Evolutionary conservation across 352 stramenopile species (phyloP), one percentile per base, ranked within the genome.

Genomic region (Pythium aquatile): DNA sequence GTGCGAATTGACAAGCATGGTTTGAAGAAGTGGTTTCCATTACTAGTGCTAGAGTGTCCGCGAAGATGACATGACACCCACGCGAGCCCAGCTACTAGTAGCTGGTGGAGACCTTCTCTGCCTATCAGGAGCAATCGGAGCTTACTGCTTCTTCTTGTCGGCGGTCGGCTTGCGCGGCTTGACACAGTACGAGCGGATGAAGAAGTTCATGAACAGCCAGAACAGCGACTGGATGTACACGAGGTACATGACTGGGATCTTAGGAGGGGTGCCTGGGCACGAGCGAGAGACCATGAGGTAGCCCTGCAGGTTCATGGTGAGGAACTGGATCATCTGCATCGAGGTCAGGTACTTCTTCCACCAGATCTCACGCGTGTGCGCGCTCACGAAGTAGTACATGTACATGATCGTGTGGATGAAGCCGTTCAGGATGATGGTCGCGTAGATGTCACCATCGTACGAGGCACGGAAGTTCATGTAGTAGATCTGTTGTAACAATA

Each of bases 351-450:
- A 95, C 42, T 89, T 96, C 70, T 98, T 98, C 94, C 94, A 98
- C 92, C 92, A 98, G 72, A 98, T 98, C 58, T 95, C 75, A 68
- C 94, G 96, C 57, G 92, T 98, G 79, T 98, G 91, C 69, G 97
- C 89, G 74, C 85, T 95, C 28, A 98, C 93, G 58, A 98, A 98
- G 88, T 98, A 99, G 77, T 98, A 98, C 20, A 81, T 97, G 88
- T 98, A 99, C 94, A 98, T 98, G 70, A 98, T 89, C 30, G 91
- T 97, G 78, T 99, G 96, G 62, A 98, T 96, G 72, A 98, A 97
- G 58, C 88, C 87, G 75, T 99, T 98, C 46, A 98, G 75, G n/a
- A 97, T 70, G 66, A 98, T 96, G 42, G 93, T 97, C 30, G 95
- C 68, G 79, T 96, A 98, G 44, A 97, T 79, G 76, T 98, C 94